phyloP scores from a whole-genome alignment of 2,329 filamentous ascomycete species.

The Penicillium sp. region DNA sequence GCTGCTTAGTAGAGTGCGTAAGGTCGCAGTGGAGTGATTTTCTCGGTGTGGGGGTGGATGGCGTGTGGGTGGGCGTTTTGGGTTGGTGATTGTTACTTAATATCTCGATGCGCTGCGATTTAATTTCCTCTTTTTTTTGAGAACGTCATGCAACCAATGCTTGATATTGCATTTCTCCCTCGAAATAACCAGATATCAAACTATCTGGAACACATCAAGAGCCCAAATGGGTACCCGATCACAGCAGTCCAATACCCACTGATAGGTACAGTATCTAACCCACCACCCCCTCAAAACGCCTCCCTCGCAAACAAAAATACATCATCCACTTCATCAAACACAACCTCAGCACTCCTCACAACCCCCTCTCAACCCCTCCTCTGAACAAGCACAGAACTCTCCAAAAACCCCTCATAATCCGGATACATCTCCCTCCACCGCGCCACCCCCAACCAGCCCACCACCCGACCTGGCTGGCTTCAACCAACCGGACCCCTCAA shows the following conservation, averaged over 20 bases:
- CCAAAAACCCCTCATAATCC: background rate
- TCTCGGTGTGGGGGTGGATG: too few species aligned
- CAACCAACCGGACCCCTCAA: background rate
- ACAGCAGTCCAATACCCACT: too few species aligned
- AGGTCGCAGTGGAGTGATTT: too few species aligned
- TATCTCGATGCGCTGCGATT: background rate
- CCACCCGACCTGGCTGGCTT: background rate
- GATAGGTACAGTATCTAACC: too few species aligned
- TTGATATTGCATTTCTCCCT: too few species aligned
- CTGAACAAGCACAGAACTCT: too few species aligned
- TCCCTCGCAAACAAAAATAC: background rate
- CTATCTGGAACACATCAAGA: background rate
- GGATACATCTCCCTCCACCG: background rate
- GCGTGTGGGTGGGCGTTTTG: background rate
- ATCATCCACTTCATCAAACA: background rate
- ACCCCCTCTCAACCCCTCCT: too few species aligned
- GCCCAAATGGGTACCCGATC: too few species aligned
- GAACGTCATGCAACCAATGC: too few species aligned
- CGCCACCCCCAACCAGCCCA: background rate
- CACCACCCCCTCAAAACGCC: too few species aligned
- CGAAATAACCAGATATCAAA: background rate
- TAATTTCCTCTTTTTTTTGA: too few species aligned
- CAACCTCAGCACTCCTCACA: background rate
- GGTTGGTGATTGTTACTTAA: background rate
- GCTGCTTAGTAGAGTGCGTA: background rate